Evolutionary conservation across 345 rosid species (phyloP).

Genomic region (Camelina neglecta): DNA sequence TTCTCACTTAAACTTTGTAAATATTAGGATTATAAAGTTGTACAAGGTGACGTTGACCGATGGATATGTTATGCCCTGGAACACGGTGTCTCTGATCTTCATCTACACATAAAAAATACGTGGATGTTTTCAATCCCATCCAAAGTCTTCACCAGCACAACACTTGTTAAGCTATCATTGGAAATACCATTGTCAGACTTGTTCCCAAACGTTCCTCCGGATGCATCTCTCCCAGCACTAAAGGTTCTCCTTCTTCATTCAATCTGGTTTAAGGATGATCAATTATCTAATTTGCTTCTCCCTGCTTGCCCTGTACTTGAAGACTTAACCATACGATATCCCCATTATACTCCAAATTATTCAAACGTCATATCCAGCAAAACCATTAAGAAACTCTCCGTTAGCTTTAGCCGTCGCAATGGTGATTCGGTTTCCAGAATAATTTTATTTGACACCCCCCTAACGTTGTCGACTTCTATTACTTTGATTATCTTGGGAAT

Average conservation of each 20-base stretch:
- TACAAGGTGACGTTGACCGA: background rate
- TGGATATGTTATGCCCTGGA: background rate
- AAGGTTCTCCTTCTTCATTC: background rate
- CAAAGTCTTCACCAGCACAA: background rate
- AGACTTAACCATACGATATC: background rate
- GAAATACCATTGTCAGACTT: too few species aligned
- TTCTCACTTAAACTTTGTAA: background rate
- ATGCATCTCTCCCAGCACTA: background rate
- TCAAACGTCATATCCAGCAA: background rate
- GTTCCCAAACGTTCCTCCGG: background rate
- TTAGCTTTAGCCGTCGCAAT: too few species aligned
- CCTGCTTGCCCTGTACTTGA: background rate
- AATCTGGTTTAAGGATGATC: background rate
- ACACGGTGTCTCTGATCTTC: background rate
- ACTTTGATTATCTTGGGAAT: background rate
- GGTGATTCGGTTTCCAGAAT: background rate
- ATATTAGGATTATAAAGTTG: too few species aligned
- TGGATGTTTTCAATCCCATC: background rate
- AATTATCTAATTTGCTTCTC: background rate
- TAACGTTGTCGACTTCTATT: background rate
- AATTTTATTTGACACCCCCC: background rate
- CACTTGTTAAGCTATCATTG: background rate
- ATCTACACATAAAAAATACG: background rate
- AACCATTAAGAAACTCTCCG: background rate
- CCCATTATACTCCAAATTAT: background rate